A percentile compares a stretch with the other conserved stretches of the same genome.
Conservation (phyloP, 176 grass and related monocot species). For the bread wheat (Triticum aestivum) region DNA sequence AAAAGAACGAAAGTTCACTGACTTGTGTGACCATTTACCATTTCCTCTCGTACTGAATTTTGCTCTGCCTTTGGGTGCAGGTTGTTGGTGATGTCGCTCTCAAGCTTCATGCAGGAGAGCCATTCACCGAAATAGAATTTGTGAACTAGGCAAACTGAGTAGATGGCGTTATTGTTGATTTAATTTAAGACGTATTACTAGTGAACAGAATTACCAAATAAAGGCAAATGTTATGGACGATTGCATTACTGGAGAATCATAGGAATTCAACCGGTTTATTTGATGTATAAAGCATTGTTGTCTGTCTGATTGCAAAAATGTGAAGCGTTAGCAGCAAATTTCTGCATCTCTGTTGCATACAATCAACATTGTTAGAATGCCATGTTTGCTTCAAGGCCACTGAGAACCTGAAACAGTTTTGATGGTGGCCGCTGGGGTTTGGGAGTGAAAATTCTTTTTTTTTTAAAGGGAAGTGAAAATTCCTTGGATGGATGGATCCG, state of each 20-base stretch:
- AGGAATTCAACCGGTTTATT: background rate
- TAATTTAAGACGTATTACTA: background rate
- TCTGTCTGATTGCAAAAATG: background rate
- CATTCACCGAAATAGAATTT: conserved; percentile 65
- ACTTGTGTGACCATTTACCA: background rate
- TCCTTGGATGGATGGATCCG: too few species aligned
- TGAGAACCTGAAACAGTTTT: background rate
- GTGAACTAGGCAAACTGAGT: conserved; percentile 49
- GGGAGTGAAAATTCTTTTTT: too few species aligned
- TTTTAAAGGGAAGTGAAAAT: too few species aligned
- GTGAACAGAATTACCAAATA: background rate
- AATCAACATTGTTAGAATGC: background rate
- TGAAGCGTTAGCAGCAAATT: background rate
- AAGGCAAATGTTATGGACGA: background rate
- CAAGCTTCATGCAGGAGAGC: conserved; percentile 65
- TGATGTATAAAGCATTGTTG: background rate
- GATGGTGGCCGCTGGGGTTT: too few species aligned
- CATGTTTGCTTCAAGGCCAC: background rate
- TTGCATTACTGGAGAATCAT: background rate
- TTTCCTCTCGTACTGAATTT: background rate
- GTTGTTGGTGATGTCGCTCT: conserved; percentile 75
- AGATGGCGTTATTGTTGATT: background rate
- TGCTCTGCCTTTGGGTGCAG: conserved; percentile 34
- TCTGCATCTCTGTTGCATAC: background rate
- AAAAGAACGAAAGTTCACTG: background rate